Base-by-base conservation (phyloP, 2,329 filamentous ascomycete species). In the Trichoderma sp. region DNA sequence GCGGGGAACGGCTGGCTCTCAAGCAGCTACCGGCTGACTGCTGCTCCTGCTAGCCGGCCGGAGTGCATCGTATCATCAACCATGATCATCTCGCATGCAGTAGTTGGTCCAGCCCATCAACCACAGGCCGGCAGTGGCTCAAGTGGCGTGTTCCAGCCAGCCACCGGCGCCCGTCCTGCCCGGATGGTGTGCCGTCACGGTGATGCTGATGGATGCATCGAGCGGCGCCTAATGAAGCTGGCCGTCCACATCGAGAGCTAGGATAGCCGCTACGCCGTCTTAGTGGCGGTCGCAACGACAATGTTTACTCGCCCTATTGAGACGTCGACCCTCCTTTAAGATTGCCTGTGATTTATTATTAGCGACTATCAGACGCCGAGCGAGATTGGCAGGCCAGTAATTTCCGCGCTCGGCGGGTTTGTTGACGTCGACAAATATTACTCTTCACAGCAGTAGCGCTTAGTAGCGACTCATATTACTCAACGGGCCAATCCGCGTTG, bases 371-470 rank as follows among this genome's bases (percentile, higher is more conserved):
- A 66, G 30, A 46, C 63, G 37, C 51, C 34, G 52, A 51, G 54
- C 63, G 63, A 66, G 43, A 66, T 66, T 66, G 54, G 24, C 30
- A 56, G 63, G 34, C 63, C 39, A 58, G 37, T 58, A 66, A 66
- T 66, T 59, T 66, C 63, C 63, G 54, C 63, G 43, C 58, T 46
- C n/a, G 37, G 63, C 46, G 32, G 52, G 28, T 21, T 51, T 66
- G 24, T 52, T 66, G 63, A 66, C 63, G 63, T 66, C 54, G 63
- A 66, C 49, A 66, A 66, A 66, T 59, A 66, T 59, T 58, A 59
- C 63, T 46, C 58, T 58, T 49, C 26, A 18, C 13, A 66, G 63
- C 39, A 28, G 54, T 66, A 66, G 63, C 60, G 60, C 60, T 64
- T 66, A 58, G 63, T 43, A 49, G 49, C 59, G 11, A 61, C 30